phyloP scores from a whole-genome alignment of 2,329 filamentous ascomycete genomes.

The Pseudogymnoascus sp. region DNA sequence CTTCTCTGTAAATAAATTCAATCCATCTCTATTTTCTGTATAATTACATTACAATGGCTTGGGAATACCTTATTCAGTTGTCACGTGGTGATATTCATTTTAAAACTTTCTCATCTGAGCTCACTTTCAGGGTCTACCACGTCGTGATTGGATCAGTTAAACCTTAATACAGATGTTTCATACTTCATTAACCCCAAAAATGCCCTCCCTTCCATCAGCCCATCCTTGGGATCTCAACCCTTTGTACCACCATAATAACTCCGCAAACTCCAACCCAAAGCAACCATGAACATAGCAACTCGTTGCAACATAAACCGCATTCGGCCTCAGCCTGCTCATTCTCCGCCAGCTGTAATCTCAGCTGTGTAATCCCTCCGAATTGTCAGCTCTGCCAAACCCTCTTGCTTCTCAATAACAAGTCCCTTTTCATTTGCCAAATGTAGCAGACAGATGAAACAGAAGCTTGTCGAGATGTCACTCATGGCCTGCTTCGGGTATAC shows the following conservation, averaged over 20 bases:
- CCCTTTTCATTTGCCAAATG: conserved; percentile 73
- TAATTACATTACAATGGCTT: neutral
- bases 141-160: neutral
- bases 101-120: neutral
- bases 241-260: neutral
- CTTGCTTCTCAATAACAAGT: conserved; percentile 47
- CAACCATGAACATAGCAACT: neutral
- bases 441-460: conserved; percentile 78
- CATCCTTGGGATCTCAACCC: neutral
- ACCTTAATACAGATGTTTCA: conserved; percentile 3
- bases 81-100: neutral
- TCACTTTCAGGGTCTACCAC: neutral
- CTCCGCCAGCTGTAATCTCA: conserved; percentile 37
- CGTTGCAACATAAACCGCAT: conserved; percentile 1
- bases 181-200: conserved; percentile 3
- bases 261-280: neutral
- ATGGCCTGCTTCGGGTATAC: conserved; percentile 82
- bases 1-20: neutral
- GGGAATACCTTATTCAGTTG: neutral
- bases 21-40: neutral
- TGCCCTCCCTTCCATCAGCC: neutral
- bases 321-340: neutral
- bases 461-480: conserved; percentile 89
- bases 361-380: conserved; percentile 56
- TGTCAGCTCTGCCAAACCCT: conserved; percentile 48